These are phyloP conservation scores for Trifolium subterraneum DNA, from an alignment of 306 rosid species.

Conservation along the genomic window DNA sequence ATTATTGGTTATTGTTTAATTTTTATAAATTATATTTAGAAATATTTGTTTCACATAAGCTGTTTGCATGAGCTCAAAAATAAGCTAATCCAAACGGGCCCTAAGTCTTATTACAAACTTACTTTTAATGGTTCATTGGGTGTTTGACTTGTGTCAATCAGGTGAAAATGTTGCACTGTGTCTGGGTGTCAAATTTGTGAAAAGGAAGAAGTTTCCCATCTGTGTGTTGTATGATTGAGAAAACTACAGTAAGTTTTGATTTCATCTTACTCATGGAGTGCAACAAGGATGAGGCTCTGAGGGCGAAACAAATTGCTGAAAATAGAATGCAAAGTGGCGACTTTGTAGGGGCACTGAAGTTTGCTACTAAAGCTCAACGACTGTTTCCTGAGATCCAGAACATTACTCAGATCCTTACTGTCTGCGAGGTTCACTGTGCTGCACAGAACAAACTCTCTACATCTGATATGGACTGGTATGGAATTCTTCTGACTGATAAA, in stretches of 20 bases:
- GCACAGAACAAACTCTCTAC: conserved; percentile 62
- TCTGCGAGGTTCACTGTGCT: conserved; percentile 88
- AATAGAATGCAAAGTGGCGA: conserved; percentile 63
- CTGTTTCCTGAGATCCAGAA: conserved; percentile 77
- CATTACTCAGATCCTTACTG: conserved; percentile 65
- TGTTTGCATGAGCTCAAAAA: no score
- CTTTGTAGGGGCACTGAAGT: conserved; percentile 75
- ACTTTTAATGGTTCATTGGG: conserved; percentile 26
- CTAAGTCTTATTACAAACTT: background rate
- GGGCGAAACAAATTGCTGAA: conserved; percentile 79
- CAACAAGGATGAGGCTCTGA: conserved; percentile 87
- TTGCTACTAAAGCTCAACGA: conserved; percentile 65
- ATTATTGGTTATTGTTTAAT: no score
- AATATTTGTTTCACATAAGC: no score
- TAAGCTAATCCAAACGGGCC: no score
- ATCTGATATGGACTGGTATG: conserved; percentile 83
- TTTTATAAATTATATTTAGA: no score
- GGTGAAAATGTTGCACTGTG: conserved; percentile 41
- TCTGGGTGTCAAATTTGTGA: conserved; percentile 39
- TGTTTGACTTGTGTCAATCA: conserved; percentile 42
- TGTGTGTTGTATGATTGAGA: conserved; percentile 25
- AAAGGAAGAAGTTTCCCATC: conserved; percentile 10
- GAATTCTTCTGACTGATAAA: conserved; percentile 65
- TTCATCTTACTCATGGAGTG: conserved; percentile 74
- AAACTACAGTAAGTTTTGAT: conserved; percentile 35